phyloP scores from a whole-genome alignment of 2,329 filamentous ascomycete genomes.

The Parastagonospora avenae region DNA sequence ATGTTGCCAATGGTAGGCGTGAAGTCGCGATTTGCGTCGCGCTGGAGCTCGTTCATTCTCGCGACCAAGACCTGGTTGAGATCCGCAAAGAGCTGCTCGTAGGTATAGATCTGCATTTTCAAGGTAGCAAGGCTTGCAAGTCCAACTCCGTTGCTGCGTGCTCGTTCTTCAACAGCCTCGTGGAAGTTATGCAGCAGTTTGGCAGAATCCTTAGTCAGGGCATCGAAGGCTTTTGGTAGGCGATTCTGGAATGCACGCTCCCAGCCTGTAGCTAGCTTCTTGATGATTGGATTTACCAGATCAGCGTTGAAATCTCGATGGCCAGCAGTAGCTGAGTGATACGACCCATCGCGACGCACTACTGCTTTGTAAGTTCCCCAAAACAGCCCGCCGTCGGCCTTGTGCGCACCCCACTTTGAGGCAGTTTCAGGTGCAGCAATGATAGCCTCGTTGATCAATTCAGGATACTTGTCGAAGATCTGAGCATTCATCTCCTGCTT shows the following conservation, averaged over 20 bases:
- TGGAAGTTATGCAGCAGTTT: constrained; percentile 51
- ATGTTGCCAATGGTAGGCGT: constrained; percentile 52
- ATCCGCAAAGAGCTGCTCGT: constrained; percentile 49
- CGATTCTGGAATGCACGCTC: constrained; percentile 51
- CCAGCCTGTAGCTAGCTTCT: constrained; percentile 51
- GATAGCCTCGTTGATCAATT: constrained; percentile 48
- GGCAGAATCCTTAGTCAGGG: constrained; percentile 41
- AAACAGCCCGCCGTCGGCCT: constrained; percentile 52
- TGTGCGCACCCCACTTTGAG: constrained; percentile 45
- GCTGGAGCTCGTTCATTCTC: constrained; percentile 53
- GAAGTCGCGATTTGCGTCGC: constrained; percentile 61
- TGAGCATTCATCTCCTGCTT: constrained; percentile 50
- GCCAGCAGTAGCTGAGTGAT: constrained; percentile 43
- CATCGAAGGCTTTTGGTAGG: constrained; percentile 49
- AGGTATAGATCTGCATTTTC: constrained; percentile 49
- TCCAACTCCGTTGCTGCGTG: constrained; percentile 46
- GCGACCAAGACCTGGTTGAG: constrained; percentile 40
- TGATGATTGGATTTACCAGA: constrained; percentile 47
- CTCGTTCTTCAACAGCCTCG: constrained; percentile 47
- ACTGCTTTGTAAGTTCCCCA: constrained; percentile 64
- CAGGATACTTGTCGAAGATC: constrained; percentile 53
- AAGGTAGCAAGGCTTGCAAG: constrained; percentile 49
- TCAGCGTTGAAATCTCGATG: constrained; percentile 50
- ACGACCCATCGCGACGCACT: constrained; percentile 57
- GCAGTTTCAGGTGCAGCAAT: constrained; percentile 42